A percentile compares a stretch with the other conserved stretches of the same genome.
phyloP scores from a whole-genome alignment of 2,329 filamentous ascomycete species.

The Aspergillus sp. region DNA sequence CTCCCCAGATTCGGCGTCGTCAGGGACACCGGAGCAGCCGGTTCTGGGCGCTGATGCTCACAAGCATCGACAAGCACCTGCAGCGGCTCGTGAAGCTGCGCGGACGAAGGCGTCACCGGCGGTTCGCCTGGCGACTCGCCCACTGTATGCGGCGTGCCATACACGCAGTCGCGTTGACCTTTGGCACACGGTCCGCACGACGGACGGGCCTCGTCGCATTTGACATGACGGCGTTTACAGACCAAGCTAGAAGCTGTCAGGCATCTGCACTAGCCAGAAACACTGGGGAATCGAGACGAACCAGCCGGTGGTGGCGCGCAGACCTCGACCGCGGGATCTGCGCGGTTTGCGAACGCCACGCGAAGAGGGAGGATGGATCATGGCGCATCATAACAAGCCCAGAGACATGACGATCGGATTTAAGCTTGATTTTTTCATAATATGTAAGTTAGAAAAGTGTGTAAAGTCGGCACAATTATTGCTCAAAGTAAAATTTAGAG shows the following conservation, averaged over 20 bases:
- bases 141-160: slow-evolving; percentile 5
- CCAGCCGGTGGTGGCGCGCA: slow-evolving; percentile 30
- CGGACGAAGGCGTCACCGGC: neutral
- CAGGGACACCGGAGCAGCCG: slow-evolving; percentile 1
- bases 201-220: slow-evolving; percentile 30
- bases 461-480: no score
- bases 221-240: slow-evolving; percentile 30
- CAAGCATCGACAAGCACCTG: slow-evolving; percentile 21
- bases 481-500: no score
- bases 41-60: slow-evolving; percentile 16
- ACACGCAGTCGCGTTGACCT: slow-evolving; percentile 25
- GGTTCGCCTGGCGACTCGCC: neutral
- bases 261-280: slow-evolving; percentile 2
- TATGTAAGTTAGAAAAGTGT: no score
- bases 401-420: no score
- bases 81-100: slow-evolving; percentile 15
- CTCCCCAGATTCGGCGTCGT: neutral
- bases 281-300: slow-evolving; percentile 11
- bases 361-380: neutral
- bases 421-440: no score
- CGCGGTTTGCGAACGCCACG: slow-evolving; percentile 12
- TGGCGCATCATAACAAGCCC: slow-evolving; percentile 18
- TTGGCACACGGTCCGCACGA: slow-evolving; percentile 28
- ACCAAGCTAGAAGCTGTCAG: slow-evolving; percentile 17
- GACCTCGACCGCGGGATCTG: slow-evolving; percentile 28